Conservation (phyloP, 2,329 filamentous ascomycete species). For the Cladosporium cucumerinum region DNA sequence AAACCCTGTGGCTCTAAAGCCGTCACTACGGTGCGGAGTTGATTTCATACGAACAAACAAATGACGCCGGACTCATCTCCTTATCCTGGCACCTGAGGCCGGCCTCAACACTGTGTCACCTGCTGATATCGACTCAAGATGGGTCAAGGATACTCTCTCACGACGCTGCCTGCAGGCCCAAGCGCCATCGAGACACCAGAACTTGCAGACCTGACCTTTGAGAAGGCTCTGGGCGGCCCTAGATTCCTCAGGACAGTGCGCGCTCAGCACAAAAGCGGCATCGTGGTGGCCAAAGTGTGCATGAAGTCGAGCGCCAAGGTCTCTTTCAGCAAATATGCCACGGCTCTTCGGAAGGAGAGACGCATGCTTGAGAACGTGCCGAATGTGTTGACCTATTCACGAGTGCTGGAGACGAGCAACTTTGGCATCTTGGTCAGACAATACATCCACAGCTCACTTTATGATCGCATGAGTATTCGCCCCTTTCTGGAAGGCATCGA, state of each 20-base stretch:
- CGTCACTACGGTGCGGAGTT: not conserved
- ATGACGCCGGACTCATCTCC: not conserved
- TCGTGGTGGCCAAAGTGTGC: constrained; percentile 90
- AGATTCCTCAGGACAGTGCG: constrained; percentile 97
- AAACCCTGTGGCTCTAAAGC: not conserved
- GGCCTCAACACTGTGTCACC: not conserved
- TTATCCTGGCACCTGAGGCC: constrained; percentile 3
- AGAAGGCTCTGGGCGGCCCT: constrained; percentile 85
- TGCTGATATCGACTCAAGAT: constrained; percentile 49
- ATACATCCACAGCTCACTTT: constrained; percentile 93
- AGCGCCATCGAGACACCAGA: constrained; percentile 93
- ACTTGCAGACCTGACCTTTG: constrained; percentile 84
- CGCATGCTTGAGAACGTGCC: constrained; percentile 76
- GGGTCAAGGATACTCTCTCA: constrained; percentile 95
- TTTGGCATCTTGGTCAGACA: constrained; percentile 93
- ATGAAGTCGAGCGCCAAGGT: constrained; percentile 79
- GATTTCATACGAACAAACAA: not conserved
- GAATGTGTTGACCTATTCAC: constrained; percentile 86
- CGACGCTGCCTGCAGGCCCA: constrained; percentile 84
- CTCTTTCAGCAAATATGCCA: constrained; percentile 74
- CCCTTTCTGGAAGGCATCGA: constrained; percentile 97
- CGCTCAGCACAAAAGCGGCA: constrained; percentile 81
- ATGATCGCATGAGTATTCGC: constrained; percentile 92
- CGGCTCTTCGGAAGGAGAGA: constrained; percentile 78
- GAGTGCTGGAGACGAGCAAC: constrained; percentile 84